phyloP scores from a whole-genome alignment of 768 basidiomycete species.

The Suillus subaureus region DNA sequence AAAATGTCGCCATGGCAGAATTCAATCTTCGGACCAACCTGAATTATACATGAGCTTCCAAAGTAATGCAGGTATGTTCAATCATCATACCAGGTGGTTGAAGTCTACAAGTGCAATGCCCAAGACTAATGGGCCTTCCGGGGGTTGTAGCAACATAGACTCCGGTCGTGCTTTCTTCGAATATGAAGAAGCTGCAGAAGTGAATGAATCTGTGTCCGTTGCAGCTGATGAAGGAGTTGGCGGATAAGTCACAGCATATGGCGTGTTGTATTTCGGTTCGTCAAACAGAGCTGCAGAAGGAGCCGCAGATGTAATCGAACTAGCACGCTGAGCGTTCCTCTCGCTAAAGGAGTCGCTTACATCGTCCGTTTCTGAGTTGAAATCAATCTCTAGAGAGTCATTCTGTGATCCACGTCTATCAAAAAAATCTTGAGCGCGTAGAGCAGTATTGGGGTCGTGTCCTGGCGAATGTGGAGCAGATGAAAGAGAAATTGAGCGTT shows the following conservation, averaged over 20 bases:
- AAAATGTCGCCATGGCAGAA: constrained; percentile 78
- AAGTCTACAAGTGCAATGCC: constrained; percentile 95
- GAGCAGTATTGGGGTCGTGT: constrained; percentile 30
- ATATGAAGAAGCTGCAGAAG: constrained; percentile 59
- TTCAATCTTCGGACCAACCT: constrained; percentile 94
- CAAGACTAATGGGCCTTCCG: constrained; percentile 61
- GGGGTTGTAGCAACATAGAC: constrained; percentile 67
- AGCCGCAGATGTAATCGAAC: constrained; percentile 53
- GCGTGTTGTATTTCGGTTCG: constrained; percentile 35
- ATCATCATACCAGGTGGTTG: constrained; percentile 76
- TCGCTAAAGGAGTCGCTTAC: constrained; percentile 50
- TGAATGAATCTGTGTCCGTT: constrained; percentile 57
- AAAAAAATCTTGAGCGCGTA: constrained; percentile 30
- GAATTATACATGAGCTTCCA: constrained; percentile 19
- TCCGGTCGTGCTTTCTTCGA: constrained; percentile 77
- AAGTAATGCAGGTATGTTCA: constrained; percentile 11
- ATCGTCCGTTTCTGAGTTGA: constrained; percentile 56
- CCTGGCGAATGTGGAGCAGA: constrained; percentile 62
- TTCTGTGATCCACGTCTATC: constrained; percentile 46
- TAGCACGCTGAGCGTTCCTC: constrained; percentile 37
- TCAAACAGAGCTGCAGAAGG: constrained; percentile 46
- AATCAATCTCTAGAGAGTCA: constrained; percentile 55
- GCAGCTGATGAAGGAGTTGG: constrained; percentile 48
- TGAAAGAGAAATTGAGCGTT: constrained; percentile 74
- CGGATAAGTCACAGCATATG: constrained; percentile 54